phyloP scores from a whole-genome alignment of 331 rosid species.

The Arachis monticola region DNA sequence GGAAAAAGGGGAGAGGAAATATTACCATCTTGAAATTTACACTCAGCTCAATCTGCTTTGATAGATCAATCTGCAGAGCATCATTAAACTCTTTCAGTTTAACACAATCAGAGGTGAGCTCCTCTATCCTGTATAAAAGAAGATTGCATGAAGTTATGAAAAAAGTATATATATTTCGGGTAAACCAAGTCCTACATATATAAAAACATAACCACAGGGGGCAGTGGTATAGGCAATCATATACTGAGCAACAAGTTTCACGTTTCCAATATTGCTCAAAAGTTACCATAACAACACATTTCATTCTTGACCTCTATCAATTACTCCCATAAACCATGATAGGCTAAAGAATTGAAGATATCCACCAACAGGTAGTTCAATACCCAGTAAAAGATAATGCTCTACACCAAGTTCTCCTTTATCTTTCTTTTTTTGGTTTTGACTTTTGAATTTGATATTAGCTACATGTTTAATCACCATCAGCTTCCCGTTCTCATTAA shows the following conservation, averaged over 20 bases:
- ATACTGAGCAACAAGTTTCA: slow-evolving; percentile 11
- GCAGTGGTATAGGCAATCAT: slow-evolving; percentile 5
- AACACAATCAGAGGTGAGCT: slow-evolving; percentile 63
- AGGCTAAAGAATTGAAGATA: not conserved
- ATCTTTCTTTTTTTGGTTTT: not conserved
- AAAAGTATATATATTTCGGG: slow-evolving; percentile 10
- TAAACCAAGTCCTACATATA: slow-evolving; percentile 24
- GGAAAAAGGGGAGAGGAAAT: not conserved
- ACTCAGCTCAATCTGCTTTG: slow-evolving; percentile 59
- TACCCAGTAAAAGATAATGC: too few species aligned
- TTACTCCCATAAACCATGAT: slow-evolving; percentile 1
- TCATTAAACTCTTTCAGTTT: slow-evolving; percentile 60
- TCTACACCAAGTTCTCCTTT: not conserved
- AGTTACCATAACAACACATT: slow-evolving; percentile 17
- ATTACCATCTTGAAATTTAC: slow-evolving; percentile 71
- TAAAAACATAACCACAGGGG: not conserved
- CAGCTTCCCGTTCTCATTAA: slow-evolving; percentile 10
- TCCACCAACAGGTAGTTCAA: slow-evolving; percentile 4
- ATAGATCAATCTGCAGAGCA: slow-evolving; percentile 60
- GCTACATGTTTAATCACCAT: not conserved
- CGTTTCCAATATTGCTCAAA: slow-evolving; percentile 4
- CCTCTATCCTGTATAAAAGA: slow-evolving; percentile 72
- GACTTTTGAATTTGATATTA: not conserved
- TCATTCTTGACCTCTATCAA: slow-evolving; percentile 12
- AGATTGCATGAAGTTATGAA: slow-evolving; percentile 39